Conservation (phyloP, 1,284 basidiomycete genomes). For the Puccinia triticina region DNA sequence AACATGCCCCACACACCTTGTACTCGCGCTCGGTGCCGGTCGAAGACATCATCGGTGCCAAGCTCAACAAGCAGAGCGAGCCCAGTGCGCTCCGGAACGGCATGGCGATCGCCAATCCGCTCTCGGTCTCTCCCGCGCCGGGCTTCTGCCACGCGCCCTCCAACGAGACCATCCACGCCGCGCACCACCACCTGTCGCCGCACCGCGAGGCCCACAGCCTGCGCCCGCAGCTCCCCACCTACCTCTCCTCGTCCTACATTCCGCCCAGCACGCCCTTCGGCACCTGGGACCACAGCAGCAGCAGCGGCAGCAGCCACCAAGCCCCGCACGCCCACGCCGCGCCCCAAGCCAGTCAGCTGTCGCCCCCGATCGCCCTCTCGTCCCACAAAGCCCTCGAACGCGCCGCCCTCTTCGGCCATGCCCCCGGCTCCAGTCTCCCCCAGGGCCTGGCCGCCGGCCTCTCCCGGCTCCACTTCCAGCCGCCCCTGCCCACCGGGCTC, state of each 20-base stretch:
- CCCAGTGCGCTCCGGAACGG: conserved; percentile 24
- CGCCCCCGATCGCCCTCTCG: conserved; percentile 16
- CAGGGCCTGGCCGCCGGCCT: conserved; percentile 83
- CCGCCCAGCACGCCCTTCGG: conserved; percentile 17
- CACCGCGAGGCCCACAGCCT: conserved; percentile 16
- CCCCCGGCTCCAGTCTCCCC: conserved; percentile 81
- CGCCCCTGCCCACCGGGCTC: conserved; percentile 61
- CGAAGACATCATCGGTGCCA: conserved; percentile 32
- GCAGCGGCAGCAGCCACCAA: background rate
- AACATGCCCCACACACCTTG: conserved; percentile 39
- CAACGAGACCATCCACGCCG: conserved; percentile 23
- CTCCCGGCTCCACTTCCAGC: conserved; percentile 73
- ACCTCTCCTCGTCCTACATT: conserved; percentile 43
- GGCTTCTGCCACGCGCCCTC: conserved; percentile 11
- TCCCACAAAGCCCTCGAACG: background rate
- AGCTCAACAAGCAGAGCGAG: conserved; percentile 26
- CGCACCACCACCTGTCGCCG: conserved; percentile 10
- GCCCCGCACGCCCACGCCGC: background rate
- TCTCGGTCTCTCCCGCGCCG: conserved; percentile 45
- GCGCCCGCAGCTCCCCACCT: conserved; percentile 12
- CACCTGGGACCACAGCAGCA: conserved; percentile 24
- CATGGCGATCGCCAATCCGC: background rate
- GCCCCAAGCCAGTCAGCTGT: background rate
- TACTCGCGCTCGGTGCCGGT: conserved; percentile 45
- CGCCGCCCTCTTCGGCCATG: conserved; percentile 69